These are phyloP conservation scores for Backusella sp. DNA, from an alignment of 192 early-diverging fungal genomes.

Conservation along the genomic window DNA sequence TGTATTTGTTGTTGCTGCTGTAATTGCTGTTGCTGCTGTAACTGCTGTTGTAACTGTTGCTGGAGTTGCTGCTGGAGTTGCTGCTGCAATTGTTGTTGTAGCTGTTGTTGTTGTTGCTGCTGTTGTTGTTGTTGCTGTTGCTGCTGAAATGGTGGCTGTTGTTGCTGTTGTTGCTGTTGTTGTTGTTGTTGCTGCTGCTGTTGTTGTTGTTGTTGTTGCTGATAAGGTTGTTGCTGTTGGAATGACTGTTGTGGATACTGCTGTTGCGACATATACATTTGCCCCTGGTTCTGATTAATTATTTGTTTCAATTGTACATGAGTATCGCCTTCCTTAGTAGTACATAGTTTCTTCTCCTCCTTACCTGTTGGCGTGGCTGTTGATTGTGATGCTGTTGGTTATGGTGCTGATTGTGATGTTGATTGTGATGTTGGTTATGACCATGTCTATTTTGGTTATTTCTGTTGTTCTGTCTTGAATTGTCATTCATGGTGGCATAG, in stretches of 20 bases:
- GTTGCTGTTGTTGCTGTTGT: background rate
- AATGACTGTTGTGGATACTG: background rate
- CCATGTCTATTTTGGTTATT: slow-evolving; percentile 16
- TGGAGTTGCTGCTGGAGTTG: background rate
- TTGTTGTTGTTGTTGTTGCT: background rate
- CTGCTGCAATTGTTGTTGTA: background rate
- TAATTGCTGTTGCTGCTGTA: background rate
- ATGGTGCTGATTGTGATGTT: background rate
- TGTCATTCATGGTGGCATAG: slow-evolving; percentile 78
- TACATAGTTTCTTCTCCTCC: background rate
- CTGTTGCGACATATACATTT: background rate
- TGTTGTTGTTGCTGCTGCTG: background rate
- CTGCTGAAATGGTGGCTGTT: background rate
- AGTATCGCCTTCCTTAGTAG: background rate
- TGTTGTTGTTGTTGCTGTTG: background rate
- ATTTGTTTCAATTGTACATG: background rate
- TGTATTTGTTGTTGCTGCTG: background rate
- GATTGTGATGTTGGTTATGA: background rate
- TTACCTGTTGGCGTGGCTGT: background rate
- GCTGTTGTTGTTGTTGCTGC: background rate
- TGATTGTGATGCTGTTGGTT: background rate
- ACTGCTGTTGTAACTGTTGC: background rate
- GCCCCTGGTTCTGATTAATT: background rate
- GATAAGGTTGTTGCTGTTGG: background rate
- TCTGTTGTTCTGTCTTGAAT: slow-evolving; percentile 15